Evolutionary conservation across 306 rosid genomes (phyloP), one percentile per base, ranked within the genome.

Genomic region (Quercus cerris): DNA sequence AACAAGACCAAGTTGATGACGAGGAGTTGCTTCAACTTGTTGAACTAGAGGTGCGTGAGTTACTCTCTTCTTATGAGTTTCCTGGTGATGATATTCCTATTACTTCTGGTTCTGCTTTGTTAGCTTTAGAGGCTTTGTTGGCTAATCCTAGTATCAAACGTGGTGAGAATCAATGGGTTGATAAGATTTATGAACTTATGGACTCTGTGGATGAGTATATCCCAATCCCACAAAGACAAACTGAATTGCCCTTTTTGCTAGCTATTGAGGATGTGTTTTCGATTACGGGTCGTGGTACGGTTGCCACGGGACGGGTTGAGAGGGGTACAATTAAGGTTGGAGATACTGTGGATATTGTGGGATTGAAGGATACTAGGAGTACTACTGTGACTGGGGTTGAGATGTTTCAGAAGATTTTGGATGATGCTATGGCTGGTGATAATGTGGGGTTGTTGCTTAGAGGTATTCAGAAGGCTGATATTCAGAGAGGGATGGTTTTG

Each of bases 401-500:
- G 41, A 93, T 93, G 97, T 93, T 93, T 77, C 95, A 91, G 92
- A 93, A 93, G 74, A 89, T 91, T 85, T 88, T 93, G 17, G 97
- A 93, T 31, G 96, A 91, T 18, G 97, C 96, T 5, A 11, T 89
- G 92, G 97, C 97, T 56, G 97, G 97, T 19, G 97, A 93, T 68
- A 93, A 93, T 76, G 97, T 93, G 41, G 97, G 97, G 13, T 74
- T 93, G 90, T 80, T 93, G 87, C 92, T 93, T 79, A 89, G 97
- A 78, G 97, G 97, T 72, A 41, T 93, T 66, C 97, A 93, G 87
- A 93, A 93, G 88, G 77, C 27, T 76, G 96, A 93, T 80, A 93
- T 93, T 8, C 96, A 93, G 86, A 89, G 97, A 91, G 97, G 97
- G 83, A 93, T 93, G 97, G 97, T 93, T 70, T 81, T 93, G 87